Conservation (phyloP, 2,329 filamentous ascomycete genomes). For the Trichoderma koningiopsis region DNA sequence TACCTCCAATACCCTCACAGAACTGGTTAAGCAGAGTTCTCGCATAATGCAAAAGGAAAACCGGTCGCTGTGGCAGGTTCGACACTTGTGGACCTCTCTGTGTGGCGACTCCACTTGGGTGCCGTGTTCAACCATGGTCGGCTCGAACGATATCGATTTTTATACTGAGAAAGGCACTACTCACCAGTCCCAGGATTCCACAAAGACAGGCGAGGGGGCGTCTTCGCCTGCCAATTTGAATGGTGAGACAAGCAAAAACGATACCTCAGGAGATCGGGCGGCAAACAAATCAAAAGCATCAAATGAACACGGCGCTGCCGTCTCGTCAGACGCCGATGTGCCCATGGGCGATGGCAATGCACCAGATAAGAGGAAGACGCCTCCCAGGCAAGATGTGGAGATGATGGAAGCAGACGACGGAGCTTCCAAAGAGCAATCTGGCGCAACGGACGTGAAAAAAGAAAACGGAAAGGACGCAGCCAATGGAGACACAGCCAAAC, state of each 20-base stretch:
- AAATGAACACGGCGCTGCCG: conserved; percentile 23
- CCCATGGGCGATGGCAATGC: conserved; percentile 38
- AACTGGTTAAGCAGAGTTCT: conserved; percentile 69
- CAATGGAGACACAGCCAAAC: conserved; percentile 8
- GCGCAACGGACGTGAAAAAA: conserved; percentile 4
- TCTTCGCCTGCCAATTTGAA: conserved; percentile 29
- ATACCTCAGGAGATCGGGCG: neutral
- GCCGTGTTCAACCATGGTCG: conserved; percentile 61
- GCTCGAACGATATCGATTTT: conserved; percentile 56
- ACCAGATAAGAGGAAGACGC: conserved; percentile 30
- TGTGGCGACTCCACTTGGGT: conserved; percentile 74
- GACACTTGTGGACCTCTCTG: conserved; percentile 71
- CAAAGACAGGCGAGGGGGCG: conserved; percentile 29
- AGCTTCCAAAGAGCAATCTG: neutral
- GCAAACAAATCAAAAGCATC: conserved; percentile 9
- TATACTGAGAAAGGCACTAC: conserved; percentile 53
- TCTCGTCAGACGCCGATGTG: conserved; percentile 31
- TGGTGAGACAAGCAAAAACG: conserved; percentile 29
- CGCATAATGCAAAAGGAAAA: conserved; percentile 76
- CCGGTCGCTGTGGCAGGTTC: conserved; percentile 70
- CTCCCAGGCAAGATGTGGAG: conserved; percentile 25
- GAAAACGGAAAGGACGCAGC: neutral
- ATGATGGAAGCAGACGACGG: conserved; percentile 21
- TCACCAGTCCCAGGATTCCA: conserved; percentile 40
- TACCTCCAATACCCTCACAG: conserved; percentile 70